Conservation (phyloP, 192 early-diverging fungal species). For the Coemansia sp. region DNA sequence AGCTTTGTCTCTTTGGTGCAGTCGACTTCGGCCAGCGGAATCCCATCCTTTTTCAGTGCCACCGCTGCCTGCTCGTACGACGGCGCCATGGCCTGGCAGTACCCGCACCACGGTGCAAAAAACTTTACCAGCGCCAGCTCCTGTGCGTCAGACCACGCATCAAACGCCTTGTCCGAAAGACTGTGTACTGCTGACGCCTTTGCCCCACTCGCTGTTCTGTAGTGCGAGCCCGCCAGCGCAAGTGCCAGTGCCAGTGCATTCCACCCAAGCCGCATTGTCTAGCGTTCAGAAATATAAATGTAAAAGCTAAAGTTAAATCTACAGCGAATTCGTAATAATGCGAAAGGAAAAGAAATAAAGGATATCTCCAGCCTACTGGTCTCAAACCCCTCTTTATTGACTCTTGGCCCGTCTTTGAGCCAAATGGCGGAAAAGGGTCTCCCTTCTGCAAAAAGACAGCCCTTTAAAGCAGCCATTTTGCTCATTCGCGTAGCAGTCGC, state of each 20-base stretch:
- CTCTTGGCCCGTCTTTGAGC: background rate
- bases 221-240: background rate
- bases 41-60: slow-evolving; percentile 65
- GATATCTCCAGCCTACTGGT: background rate
- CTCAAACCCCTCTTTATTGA: background rate
- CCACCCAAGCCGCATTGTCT: slow-evolving; percentile 5
- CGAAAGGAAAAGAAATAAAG: background rate
- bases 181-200: slow-evolving; percentile 57
- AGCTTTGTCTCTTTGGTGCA: slow-evolving; percentile 82
- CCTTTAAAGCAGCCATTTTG: background rate
- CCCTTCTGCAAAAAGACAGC: background rate
- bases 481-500: slow-evolving; percentile 36
- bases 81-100: slow-evolving; percentile 85
- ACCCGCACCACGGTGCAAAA: slow-evolving; percentile 90
- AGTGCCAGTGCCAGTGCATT: background rate
- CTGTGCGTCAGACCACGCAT: slow-evolving; percentile 59
- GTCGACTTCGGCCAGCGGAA: slow-evolving; percentile 92
- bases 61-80: slow-evolving; percentile 91
- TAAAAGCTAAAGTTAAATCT: background rate
- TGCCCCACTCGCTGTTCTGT: background rate
- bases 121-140: slow-evolving; percentile 87
- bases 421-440: background rate
- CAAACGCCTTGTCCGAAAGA: slow-evolving; percentile 64
- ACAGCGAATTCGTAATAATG: background rate
- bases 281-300: background rate